Base-by-base conservation (phyloP, 2,329 filamentous ascomycete species). In the Scolecobasidium constrictum region DNA sequence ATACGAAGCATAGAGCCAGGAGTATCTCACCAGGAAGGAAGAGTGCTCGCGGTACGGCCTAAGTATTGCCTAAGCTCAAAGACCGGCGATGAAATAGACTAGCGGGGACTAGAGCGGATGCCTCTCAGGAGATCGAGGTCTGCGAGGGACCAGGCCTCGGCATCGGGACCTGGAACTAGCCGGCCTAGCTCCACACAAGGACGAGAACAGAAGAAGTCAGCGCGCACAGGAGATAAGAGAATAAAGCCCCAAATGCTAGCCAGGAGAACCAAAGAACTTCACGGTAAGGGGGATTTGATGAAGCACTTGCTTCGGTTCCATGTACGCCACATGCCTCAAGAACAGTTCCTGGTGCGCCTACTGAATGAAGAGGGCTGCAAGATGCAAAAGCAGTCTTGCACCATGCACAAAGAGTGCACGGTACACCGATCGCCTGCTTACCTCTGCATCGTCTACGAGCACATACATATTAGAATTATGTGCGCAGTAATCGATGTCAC, bases 331-430 rank as follows among this genome's bases (percentile, higher is more conserved):
- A 48, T 56, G 15, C 49, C 43, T 34, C 38, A 42, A 16, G 38
- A 46, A 9, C 52, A 55, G 37, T 48, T 56, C 5, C 42, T 41
- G 31, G 48, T 44, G 22, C 44, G 51, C 15, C 48, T 56, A 3
- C 44, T 42, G 15, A 44, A 35, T 43, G 46, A 43, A 5, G 47
- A 47, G n/a, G 46, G 45, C 7, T 52, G 50, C 41, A 56, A 54
- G 45, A 48, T 51, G 2, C 49, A 48, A 40, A 52, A 50, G 26
- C 28, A 44, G 3, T 52, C 55, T 34, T 40, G 47, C 15, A 55
- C 55, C 28, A 12, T 45, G n/a, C 49, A 50, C 39, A 46, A 44
- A n/a, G n/a, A n/a, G n/a, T n/a, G n/a, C n/a, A n/a, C n/a, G n/a
- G n/a, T n/a, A n/a, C n/a, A n/a, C n/a, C 5, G 36, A 46, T 11